These are phyloP conservation scores for Rhexocercosporidium sp. DNA, from an alignment of 2,329 filamentous ascomycete genomes.

Conservation along the genomic window DNA sequence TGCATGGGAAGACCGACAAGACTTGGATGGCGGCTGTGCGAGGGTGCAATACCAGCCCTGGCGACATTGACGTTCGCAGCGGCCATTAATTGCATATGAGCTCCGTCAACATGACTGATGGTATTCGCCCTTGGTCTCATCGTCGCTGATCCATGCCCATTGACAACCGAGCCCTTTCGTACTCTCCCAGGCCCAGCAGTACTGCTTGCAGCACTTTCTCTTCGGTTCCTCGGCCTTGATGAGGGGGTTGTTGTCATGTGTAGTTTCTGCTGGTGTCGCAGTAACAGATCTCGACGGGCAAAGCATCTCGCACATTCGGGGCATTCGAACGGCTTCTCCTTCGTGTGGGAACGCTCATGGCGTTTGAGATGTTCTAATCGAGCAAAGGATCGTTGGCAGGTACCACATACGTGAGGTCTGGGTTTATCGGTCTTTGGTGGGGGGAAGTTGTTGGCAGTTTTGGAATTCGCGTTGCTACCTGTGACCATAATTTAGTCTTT, in stretches of 20 bases:
- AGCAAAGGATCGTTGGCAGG: slow-evolving; percentile 91
- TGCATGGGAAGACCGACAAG: slow-evolving; percentile 70
- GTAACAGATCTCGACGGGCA: slow-evolving; percentile 85
- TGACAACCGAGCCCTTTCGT: slow-evolving; percentile 89
- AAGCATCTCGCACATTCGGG: slow-evolving; percentile 95
- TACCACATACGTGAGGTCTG: slow-evolving; percentile 89
- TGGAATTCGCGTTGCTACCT: slow-evolving; percentile 31
- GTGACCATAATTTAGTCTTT: slow-evolving; percentile 25
- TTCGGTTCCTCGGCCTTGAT: slow-evolving; percentile 82
- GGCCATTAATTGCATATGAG: slow-evolving; percentile 74
- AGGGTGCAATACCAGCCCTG: slow-evolving; percentile 53
- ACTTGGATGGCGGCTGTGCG: slow-evolving; percentile 75
- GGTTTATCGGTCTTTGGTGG: slow-evolving; percentile 97
- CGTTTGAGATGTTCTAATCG: slow-evolving; percentile 95
- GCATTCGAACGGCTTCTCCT: slow-evolving; percentile 97
- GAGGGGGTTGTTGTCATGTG: slow-evolving; percentile 92
- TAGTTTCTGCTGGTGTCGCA: slow-evolving; percentile 97
- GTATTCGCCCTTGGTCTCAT: slow-evolving; percentile 95
- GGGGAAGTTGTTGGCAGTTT: slow-evolving; percentile 54
- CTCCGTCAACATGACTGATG: slow-evolving; percentile 88
- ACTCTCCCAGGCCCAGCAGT: slow-evolving; percentile 74
- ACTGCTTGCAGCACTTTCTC: slow-evolving; percentile 83
- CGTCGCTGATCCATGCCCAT: slow-evolving; percentile 55
- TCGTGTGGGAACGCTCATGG: slow-evolving; percentile 96
- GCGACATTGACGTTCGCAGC: slow-evolving; percentile 57